A percentile compares a stretch with the other conserved stretches of the same genome.
Evolutionary conservation across 2,329 filamentous ascomycete species (phyloP).

Genomic region (Metarhizium anisopliae): DNA sequence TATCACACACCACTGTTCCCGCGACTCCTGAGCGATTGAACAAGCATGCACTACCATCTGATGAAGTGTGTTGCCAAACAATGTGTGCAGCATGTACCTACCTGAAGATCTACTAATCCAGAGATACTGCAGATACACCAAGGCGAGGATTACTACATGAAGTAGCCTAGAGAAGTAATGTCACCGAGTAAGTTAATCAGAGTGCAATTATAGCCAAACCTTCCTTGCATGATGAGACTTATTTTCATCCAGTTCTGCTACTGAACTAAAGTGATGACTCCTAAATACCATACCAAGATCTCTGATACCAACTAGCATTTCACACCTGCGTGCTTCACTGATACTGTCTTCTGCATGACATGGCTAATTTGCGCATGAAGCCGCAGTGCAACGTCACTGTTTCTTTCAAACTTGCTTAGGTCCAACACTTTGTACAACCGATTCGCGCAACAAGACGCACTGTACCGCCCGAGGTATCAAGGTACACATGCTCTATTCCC

Average conservation of each 20-base stretch:
- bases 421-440: background rate
- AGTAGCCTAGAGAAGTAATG: too few species aligned
- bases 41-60: constrained; percentile 75
- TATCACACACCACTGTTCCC: constrained; percentile 47
- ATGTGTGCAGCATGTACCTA: background rate
- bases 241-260: constrained; percentile 64
- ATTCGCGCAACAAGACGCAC: background rate
- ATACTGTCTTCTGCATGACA: background rate
- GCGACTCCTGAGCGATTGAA: constrained; percentile 54
- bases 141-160: background rate
- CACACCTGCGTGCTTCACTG: background rate
- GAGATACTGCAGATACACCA: background rate
- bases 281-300: constrained; percentile 55
- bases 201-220: background rate
- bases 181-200: too few species aligned
- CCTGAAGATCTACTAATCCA: background rate
- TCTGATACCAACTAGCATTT: constrained; percentile 32
- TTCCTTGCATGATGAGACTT: constrained; percentile 51
- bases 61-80: constrained; percentile 17
- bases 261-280: constrained; percentile 60
- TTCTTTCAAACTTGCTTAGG: background rate
- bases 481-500: background rate
- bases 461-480: background rate
- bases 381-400: background rate
- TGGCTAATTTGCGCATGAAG: background rate